phyloP scores from a whole-genome alignment of 768 basidiomycete genomes.

The Mycena vitilis region DNA sequence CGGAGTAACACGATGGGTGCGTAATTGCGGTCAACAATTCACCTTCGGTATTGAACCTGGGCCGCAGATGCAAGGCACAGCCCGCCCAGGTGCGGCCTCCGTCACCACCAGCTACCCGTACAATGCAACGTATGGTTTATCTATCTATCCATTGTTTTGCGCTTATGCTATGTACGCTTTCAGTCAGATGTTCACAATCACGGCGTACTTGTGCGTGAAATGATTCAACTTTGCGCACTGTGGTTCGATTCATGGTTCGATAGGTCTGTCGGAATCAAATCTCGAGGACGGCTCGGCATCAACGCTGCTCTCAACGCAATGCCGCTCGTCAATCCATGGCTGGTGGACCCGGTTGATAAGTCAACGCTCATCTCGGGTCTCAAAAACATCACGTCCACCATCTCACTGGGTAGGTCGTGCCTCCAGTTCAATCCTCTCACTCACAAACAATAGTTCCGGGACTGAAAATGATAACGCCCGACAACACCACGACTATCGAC shows the following conservation, averaged over 20 bases:
- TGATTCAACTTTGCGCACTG: neutral
- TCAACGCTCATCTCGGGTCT: constrained; percentile 47
- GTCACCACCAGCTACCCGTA: constrained; percentile 47
- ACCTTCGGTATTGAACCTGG: neutral
- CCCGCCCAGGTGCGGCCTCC: constrained; percentile 53
- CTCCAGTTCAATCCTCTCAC: neutral
- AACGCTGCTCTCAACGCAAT: constrained; percentile 45
- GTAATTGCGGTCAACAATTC: neutral
- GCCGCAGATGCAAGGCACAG: constrained; percentile 55
- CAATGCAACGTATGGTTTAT: constrained; percentile 39
- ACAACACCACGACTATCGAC: constrained; percentile 49
- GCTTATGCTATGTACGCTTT: neutral
- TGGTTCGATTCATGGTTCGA: constrained; percentile 1
- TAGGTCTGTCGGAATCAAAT: constrained; percentile 53
- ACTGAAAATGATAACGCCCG: constrained; percentile 54
- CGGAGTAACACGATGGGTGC: constrained; percentile 47
- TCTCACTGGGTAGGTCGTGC: constrained; percentile 20
- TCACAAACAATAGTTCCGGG: constrained; percentile 39
- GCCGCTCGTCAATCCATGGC: constrained; percentile 53
- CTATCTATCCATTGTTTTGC: neutral
- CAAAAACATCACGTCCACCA: constrained; percentile 44
- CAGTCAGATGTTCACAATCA: constrained; percentile 56
- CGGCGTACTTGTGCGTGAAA: constrained; percentile 50
- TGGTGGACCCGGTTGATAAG: constrained; percentile 53
- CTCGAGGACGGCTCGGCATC: constrained; percentile 56